A percentile compares a stretch with the other conserved stretches of the same genome.
These are phyloP conservation scores for Ascodesmis nigricans DNA, from an alignment of 495 filamentous ascomycete species.

Conservation along the genomic window DNA sequence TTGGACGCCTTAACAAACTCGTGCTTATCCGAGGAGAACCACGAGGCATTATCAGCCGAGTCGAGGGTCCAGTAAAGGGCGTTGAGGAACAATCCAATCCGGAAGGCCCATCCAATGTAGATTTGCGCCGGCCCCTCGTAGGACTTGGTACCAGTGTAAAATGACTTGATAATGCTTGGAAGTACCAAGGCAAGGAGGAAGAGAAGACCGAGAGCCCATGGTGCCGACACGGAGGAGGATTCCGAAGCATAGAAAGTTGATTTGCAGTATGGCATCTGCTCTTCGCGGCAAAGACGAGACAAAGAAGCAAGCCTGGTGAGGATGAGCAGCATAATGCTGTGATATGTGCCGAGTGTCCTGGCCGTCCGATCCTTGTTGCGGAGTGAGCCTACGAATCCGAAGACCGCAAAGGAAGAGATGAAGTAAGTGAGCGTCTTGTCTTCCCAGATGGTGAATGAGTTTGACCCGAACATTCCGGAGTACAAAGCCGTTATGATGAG, in stretches of 20 bases:
- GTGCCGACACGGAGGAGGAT: slow-evolving; percentile 75
- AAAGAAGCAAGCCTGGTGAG: slow-evolving; percentile 67
- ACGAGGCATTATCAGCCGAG: slow-evolving; percentile 70
- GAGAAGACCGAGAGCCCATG: slow-evolving; percentile 71
- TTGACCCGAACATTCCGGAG: slow-evolving; percentile 80
- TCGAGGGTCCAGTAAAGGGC: slow-evolving; percentile 80
- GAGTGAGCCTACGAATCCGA: slow-evolving; percentile 49
- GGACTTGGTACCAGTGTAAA: slow-evolving; percentile 52
- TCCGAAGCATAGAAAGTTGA: slow-evolving; percentile 90
- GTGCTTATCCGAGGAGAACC: slow-evolving; percentile 39
- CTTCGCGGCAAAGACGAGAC: slow-evolving; percentile 85
- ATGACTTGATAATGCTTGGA: slow-evolving; percentile 54
- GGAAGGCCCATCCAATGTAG: slow-evolving; percentile 67
- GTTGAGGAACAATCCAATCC: slow-evolving; percentile 47
- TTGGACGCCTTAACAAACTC: slow-evolving; percentile 51
- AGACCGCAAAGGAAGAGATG: slow-evolving; percentile 63
- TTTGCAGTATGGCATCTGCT: slow-evolving; percentile 91
- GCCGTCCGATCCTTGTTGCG: slow-evolving; percentile 39
- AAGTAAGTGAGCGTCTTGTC: slow-evolving; percentile 87
- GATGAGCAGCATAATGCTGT: slow-evolving; percentile 62
- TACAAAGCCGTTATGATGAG: slow-evolving; percentile 59
- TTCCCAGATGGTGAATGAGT: slow-evolving; percentile 98
- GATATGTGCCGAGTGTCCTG: slow-evolving; percentile 51
- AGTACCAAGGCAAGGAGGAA: slow-evolving; percentile 50
- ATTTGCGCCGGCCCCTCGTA: slow-evolving; percentile 64